Conservation (phyloP, 139 green algal genomes). For the Coelastrella sp. region DNA sequence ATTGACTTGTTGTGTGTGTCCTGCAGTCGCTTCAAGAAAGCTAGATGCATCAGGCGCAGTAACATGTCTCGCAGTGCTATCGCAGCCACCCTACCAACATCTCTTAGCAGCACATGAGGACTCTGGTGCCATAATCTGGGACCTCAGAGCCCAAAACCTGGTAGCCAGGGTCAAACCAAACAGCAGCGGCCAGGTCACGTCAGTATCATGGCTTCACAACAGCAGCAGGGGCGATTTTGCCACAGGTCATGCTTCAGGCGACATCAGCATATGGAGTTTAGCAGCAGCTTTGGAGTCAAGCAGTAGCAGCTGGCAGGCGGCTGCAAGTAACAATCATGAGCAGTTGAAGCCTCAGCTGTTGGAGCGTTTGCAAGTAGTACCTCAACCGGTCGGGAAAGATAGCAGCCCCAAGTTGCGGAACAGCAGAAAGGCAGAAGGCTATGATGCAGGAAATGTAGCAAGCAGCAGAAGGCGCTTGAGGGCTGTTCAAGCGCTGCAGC, state of each 20-base stretch:
- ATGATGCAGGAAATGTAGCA: not conserved
- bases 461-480: not conserved
- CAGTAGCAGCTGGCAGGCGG: slow-evolving; percentile 3
- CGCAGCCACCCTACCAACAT: slow-evolving; percentile 5
- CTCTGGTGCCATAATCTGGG: slow-evolving; percentile 55
- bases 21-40: slow-evolving; percentile 18
- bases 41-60: slow-evolving; percentile 19
- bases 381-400: too few species aligned
- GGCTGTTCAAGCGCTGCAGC: slow-evolving; percentile 12
- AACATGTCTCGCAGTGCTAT: slow-evolving; percentile 12
- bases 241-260: slow-evolving; percentile 74
- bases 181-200: slow-evolving; percentile 42
- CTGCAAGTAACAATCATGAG: slow-evolving; percentile 35
- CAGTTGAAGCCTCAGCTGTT: slow-evolving; percentile 27
- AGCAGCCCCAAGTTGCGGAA: not conserved
- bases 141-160: slow-evolving; percentile 56
- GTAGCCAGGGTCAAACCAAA: not conserved
- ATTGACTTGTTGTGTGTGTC: not conserved
- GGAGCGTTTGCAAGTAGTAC: not conserved
- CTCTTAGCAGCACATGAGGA: slow-evolving; percentile 51
- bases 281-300: slow-evolving; percentile 49
- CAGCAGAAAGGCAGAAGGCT: not conserved
- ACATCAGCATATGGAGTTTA: slow-evolving; percentile 66
- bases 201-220: slow-evolving; percentile 67
- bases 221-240: slow-evolving; percentile 69